Evolutionary conservation across 805 yeast genomes (phyloP).

Genomic region (Debaryomyces hansenii): DNA sequence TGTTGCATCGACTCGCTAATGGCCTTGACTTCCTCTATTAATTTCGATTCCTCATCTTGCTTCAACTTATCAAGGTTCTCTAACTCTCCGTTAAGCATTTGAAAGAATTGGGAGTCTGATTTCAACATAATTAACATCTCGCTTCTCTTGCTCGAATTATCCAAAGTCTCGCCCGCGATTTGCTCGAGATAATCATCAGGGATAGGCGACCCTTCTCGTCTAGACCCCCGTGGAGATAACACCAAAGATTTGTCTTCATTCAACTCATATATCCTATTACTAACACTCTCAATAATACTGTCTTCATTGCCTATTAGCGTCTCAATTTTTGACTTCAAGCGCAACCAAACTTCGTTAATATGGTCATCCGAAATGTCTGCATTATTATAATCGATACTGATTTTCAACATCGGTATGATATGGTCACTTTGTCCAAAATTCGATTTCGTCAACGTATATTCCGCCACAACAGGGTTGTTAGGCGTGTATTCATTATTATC

Average conservation of each 20-base stretch:
- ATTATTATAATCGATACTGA: conserved; percentile 32
- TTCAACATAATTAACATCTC: conserved; percentile 43
- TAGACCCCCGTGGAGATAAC: conserved; percentile 26
- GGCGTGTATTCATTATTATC: conserved; percentile 32
- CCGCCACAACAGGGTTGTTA: conserved; percentile 41
- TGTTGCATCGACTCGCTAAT: conserved; percentile 41
- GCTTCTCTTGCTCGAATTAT: conserved; percentile 11
- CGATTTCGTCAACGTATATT: conserved; percentile 37
- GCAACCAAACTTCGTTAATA: conserved; percentile 27
- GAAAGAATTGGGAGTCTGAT: conserved; percentile 62
- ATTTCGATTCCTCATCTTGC: conserved; percentile 39
- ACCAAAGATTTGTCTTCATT: conserved; percentile 21
- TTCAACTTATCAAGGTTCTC: conserved; percentile 47
- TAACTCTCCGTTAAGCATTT: conserved; percentile 55
- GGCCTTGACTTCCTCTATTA: conserved; percentile 42
- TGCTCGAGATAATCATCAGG: background rate
- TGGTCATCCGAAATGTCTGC: conserved; percentile 31
- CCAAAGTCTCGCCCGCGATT: conserved; percentile 6
- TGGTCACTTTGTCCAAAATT: conserved; percentile 14
- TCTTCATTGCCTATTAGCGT: conserved; percentile 23
- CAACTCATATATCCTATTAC: conserved; percentile 2
- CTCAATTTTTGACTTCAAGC: conserved; percentile 28
- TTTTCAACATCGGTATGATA: conserved; percentile 40
- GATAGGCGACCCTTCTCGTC: conserved; percentile 7
- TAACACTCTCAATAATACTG: conserved; percentile 27